A percentile compares a stretch with the other conserved stretches of the same genome.
phyloP scores from a whole-genome alignment of 1,284 basidiomycete species.

The Vanrija sp. region DNA sequence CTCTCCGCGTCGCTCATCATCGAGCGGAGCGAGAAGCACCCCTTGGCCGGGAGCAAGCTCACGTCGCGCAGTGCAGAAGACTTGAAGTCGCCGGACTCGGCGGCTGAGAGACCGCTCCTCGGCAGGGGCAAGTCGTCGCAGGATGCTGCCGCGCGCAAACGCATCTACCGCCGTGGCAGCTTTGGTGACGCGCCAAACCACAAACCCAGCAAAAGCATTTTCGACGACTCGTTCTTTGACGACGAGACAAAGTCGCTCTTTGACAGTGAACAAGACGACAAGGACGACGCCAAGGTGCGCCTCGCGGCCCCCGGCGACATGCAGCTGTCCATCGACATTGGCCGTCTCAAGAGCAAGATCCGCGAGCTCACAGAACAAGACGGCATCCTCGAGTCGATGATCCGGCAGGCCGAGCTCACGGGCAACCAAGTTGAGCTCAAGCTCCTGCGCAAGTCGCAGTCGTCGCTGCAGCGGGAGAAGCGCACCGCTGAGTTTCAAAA shows the following conservation, averaged over 20 bases:
- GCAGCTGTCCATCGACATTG: conserved; percentile 76
- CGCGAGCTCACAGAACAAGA: conserved; percentile 73
- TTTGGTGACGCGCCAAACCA: not conserved
- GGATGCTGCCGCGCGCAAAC: conserved; percentile 4
- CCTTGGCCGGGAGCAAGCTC: conserved; percentile 14
- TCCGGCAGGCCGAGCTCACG: conserved; percentile 89
- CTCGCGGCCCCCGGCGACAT: conserved; percentile 79
- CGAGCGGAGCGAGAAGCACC: not conserved
- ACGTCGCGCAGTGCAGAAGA: conserved; percentile 38
- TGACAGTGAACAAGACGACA: not conserved
- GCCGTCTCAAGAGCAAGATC: conserved; percentile 68
- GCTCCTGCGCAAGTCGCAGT: conserved; percentile 73
- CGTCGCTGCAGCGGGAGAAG: conserved; percentile 74
- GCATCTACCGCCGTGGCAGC: conserved; percentile 8
- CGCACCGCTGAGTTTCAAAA: conserved; percentile 83
- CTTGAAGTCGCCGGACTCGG: conserved; percentile 6
- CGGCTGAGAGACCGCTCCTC: not conserved
- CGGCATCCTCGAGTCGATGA: conserved; percentile 73
- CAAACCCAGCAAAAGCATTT: conserved; percentile 23
- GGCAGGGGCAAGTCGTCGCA: not conserved
- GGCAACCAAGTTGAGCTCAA: conserved; percentile 81
- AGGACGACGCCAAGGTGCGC: conserved; percentile 55
- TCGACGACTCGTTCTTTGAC: conserved; percentile 39
- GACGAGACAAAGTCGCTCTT: conserved; percentile 49
- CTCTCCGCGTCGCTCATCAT: too few relatives aligned